Evolutionary conservation across 805 yeast species (phyloP).

Genomic region (Candida verbasci): DNA sequence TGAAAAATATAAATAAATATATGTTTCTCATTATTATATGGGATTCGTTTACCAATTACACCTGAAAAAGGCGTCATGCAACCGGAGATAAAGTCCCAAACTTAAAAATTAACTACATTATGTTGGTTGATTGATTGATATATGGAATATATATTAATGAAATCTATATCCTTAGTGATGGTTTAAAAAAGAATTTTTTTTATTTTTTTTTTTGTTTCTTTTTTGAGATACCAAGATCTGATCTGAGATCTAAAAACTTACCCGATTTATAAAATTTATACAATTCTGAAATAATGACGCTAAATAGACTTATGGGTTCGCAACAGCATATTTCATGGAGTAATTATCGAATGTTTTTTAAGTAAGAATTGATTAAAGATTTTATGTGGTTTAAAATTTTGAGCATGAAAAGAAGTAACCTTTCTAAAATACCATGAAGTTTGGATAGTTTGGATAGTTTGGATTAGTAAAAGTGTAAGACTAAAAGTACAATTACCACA

Average conservation of each 20-base stretch:
- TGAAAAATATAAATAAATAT: too few relatives aligned
- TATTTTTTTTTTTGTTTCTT: neutral
- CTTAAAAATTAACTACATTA: neutral
- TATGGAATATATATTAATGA: conserved; percentile 1
- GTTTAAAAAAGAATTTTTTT: neutral
- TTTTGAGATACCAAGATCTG: neutral
- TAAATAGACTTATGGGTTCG: too few relatives aligned
- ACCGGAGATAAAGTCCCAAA: conserved; percentile 33
- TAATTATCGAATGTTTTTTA: too few relatives aligned
- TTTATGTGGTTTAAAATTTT: too few relatives aligned
- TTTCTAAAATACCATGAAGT: too few relatives aligned
- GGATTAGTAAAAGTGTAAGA: too few relatives aligned
- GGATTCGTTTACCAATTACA: conserved; percentile 42
- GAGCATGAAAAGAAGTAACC: too few relatives aligned
- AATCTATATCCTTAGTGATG: neutral
- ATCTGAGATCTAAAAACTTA: neutral
- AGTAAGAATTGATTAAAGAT: too few relatives aligned
- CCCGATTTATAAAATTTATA: neutral
- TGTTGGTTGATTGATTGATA: neutral
- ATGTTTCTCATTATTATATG: conserved; percentile 26
- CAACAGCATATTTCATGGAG: too few relatives aligned
- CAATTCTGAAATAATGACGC: neutral
- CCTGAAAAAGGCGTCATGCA: conserved; percentile 26
- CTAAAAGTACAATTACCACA: too few relatives aligned
- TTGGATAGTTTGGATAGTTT: too few relatives aligned